These are phyloP conservation scores for Colletotrichum sp. DNA, from an alignment of 2,329 filamentous ascomycete genomes.

Conservation along the genomic window DNA sequence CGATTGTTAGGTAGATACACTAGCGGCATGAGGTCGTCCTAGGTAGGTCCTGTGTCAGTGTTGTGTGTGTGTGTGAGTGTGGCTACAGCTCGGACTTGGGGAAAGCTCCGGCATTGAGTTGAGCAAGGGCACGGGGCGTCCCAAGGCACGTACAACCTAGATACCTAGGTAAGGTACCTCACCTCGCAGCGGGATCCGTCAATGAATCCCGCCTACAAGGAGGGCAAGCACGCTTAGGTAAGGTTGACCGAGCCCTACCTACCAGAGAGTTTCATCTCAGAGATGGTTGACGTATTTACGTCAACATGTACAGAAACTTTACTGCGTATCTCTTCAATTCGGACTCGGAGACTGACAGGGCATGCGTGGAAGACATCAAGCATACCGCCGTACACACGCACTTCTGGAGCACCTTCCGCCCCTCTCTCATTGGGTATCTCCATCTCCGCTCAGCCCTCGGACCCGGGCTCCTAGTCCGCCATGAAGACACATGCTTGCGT, in stretches of 20 bases:
- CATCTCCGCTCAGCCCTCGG: background rate
- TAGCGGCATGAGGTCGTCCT: background rate
- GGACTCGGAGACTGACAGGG: background rate
- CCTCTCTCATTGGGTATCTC: background rate
- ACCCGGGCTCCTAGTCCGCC: background rate
- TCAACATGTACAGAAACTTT: background rate
- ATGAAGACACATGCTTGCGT: background rate
- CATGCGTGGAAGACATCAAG: background rate
- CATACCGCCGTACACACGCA: background rate
- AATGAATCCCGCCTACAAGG: background rate
- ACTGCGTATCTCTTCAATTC: background rate
- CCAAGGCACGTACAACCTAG: background rate
- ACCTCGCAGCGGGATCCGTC: conserved; percentile 8
- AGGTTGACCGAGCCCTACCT: background rate
- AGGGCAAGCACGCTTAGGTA: background rate
- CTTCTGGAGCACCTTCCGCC: background rate
- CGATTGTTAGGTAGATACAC: background rate
- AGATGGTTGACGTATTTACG: background rate
- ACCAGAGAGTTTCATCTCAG: background rate
- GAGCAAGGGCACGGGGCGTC: background rate
- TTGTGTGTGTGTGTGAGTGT: background rate
- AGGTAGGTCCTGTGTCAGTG: background rate
- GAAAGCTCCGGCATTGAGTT: background rate
- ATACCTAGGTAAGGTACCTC: background rate
- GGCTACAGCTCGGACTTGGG: conserved; percentile 14